Conservation (phyloP, 176 grass and related monocot genomes). For the Themeda triandra region DNA sequence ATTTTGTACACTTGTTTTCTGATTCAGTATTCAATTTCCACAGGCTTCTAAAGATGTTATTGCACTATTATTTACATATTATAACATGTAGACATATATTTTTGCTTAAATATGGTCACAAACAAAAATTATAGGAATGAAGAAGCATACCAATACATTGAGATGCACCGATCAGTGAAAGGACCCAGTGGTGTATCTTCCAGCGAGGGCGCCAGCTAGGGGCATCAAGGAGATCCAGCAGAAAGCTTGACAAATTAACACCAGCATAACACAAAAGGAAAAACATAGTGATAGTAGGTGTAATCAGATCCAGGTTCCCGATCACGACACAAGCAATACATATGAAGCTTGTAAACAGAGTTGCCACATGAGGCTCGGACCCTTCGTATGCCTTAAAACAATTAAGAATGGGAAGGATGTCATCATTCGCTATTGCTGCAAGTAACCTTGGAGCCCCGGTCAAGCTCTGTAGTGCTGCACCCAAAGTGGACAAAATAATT, state of each 20-base stretch:
- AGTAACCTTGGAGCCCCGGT: conserved; percentile 90
- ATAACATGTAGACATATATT: neutral
- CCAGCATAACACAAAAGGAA: conserved; percentile 94
- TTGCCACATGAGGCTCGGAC: conserved; percentile 78
- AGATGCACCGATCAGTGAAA: conserved; percentile 83
- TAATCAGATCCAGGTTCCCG: conserved; percentile 92
- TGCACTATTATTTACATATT: neutral
- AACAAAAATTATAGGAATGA: conserved; percentile 1
- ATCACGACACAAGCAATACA: conserved; percentile 86
- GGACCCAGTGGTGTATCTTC: conserved; percentile 94
- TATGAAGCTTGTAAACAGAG: conserved; percentile 88
- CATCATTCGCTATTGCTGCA: conserved; percentile 95
- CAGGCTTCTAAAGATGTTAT: neutral
- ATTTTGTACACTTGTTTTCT: neutral
- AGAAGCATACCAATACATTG: conserved; percentile 83
- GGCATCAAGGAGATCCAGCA: conserved; percentile 94
- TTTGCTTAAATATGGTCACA: neutral
- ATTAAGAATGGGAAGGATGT: conserved; percentile 88
- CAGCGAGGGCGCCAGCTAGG: conserved; percentile 98
- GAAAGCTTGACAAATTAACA: conserved; percentile 93
- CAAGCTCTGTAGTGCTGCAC: conserved; percentile 88
- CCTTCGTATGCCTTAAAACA: conserved; percentile 88
- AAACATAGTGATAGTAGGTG: conserved; percentile 98
- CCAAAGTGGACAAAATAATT: conserved; percentile 87
- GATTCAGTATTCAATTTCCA: neutral